Conservation (phyloP, 176 grass and related monocot species). For the Zea mays region DNA sequence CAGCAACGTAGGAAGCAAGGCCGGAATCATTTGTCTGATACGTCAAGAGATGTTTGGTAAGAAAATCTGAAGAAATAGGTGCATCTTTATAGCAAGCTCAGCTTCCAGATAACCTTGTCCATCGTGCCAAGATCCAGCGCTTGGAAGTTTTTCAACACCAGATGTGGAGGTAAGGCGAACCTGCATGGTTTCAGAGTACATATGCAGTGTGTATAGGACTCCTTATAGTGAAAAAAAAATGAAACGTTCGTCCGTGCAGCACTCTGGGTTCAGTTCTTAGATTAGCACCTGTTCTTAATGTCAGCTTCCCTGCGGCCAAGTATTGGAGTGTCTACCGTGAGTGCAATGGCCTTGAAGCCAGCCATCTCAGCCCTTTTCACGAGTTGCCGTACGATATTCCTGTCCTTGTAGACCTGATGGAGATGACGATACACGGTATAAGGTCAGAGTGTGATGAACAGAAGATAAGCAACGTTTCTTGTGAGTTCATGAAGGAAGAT, state of each 20-base stretch:
- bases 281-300: slow-evolving; percentile 83
- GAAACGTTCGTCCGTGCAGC: neutral
- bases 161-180: slow-evolving; percentile 70
- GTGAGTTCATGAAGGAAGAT: slow-evolving; percentile 1
- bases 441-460: slow-evolving; percentile 10
- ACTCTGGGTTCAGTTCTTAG: neutral
- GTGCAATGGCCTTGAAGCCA: slow-evolving; percentile 87
- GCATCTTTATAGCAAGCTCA: slow-evolving; percentile 1
- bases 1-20: slow-evolving; percentile 61
- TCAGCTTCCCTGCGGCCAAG: slow-evolving; percentile 88
- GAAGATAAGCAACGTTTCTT: neutral
- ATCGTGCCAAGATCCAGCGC: slow-evolving; percentile 71
- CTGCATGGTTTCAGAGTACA: slow-evolving; percentile 36
- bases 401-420: slow-evolving; percentile 86
- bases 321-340: slow-evolving; percentile 87
- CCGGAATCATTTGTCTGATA: slow-evolving; percentile 79
- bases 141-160: slow-evolving; percentile 84
- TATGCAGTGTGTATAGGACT: neutral
- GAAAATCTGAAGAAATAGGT: neutral
- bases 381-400: slow-evolving; percentile 71
- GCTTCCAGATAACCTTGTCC: slow-evolving; percentile 56
- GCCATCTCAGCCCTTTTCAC: slow-evolving; percentile 83
- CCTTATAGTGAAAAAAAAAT: neutral
- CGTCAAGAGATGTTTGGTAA: slow-evolving; percentile 40
- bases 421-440: neutral